These are phyloP conservation scores for Priceomyces carsonii DNA, from an alignment of 805 yeast genomes.

Conservation along the genomic window DNA sequence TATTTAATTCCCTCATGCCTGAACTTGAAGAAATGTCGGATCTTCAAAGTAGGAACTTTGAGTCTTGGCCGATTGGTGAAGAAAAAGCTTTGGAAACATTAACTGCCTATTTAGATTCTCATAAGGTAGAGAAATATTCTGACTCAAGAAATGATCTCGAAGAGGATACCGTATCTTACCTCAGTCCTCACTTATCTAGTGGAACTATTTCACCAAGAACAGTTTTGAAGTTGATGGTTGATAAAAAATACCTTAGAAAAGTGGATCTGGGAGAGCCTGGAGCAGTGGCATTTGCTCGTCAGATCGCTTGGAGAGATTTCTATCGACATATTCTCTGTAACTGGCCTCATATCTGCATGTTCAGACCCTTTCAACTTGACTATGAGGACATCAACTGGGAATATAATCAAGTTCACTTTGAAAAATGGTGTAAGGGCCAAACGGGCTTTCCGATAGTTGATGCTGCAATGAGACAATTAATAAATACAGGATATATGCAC, in stretches of 20 bases:
- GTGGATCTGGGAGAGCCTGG: slow-evolving; percentile 31
- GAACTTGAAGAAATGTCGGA: slow-evolving; percentile 2
- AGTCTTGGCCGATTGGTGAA: slow-evolving; percentile 23
- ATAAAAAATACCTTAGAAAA: slow-evolving; percentile 21
- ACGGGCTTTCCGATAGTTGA: slow-evolving; percentile 61
- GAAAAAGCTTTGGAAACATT: slow-evolving; percentile 29
- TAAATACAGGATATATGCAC: slow-evolving; percentile 53
- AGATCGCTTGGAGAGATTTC: slow-evolving; percentile 61
- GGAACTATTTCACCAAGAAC: slow-evolving; percentile 49
- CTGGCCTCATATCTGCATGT: slow-evolving; percentile 55
- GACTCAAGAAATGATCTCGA: slow-evolving; percentile 30
- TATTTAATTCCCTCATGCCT: slow-evolving; percentile 9
- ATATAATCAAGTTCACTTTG: slow-evolving; percentile 39
- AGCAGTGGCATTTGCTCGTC: slow-evolving; percentile 48
- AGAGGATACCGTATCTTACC: slow-evolving; percentile 34
- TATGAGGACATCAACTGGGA: slow-evolving; percentile 45
- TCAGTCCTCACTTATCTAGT: slow-evolving; percentile 47
- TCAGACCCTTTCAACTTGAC: slow-evolving; percentile 47
- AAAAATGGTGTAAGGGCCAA: slow-evolving; percentile 52
- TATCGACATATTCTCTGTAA: slow-evolving; percentile 48
- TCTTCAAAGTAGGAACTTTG: slow-evolving; percentile 1
- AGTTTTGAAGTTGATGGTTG: slow-evolving; percentile 32
- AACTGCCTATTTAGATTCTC: slow-evolving; percentile 18
- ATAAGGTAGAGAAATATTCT: slow-evolving; percentile 29
- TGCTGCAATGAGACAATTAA: slow-evolving; percentile 56